Evolutionary conservation across 257 asterid species (phyloP), one percentile per base, ranked within the genome.

Genomic region (Eucommia ulmoides): DNA sequence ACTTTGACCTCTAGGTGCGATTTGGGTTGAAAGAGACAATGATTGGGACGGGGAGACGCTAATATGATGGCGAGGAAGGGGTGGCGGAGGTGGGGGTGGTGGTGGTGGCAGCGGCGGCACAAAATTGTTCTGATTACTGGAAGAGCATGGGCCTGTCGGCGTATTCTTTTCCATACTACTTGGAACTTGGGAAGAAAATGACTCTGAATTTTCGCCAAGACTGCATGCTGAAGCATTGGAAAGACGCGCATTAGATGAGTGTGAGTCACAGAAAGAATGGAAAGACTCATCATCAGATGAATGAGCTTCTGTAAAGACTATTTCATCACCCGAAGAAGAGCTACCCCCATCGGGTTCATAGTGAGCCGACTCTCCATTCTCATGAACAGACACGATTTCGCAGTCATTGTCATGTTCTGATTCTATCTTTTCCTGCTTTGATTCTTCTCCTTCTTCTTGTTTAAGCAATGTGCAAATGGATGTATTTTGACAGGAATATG

Each of bases 231-330:
- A 84, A 56, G 78, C 93, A 61, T 71, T 75, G 41, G 97, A 81
- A 47, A 71, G 58, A 51, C 88, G 74, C 17, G 53, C 14, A 38
- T 71, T 75, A 33, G 84, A 72, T 23, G 92, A 73, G 47, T 68
- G 75, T 1, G 93, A 81, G 57, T 74, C 76, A 50, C 80, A 74
- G 3, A 84, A 22, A 3, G 94, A 84, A 65, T 84, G 94, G 57
- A 84, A 88, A 15, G 93, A 84, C 61, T 83, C 89, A 58, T 74
- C 85, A 62, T 79, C 96, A 15, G 82, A 79, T 35, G 78, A 71
- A 65, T 63, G 56, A 50, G 33, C 55, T 38, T 47, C 73, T 15
- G 66, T 76, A 1, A 26, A 24, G 22, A 63, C 48, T 11, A 42
- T 59, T 62, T 63, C 51, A 24, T 71, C 67, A 45, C 60, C 76